Percentiles rank a stretch among this genome's conserved stretches.
phyloP scores from a whole-genome alignment of 805 yeast genomes.

The Komagataella mondaviorum region DNA sequence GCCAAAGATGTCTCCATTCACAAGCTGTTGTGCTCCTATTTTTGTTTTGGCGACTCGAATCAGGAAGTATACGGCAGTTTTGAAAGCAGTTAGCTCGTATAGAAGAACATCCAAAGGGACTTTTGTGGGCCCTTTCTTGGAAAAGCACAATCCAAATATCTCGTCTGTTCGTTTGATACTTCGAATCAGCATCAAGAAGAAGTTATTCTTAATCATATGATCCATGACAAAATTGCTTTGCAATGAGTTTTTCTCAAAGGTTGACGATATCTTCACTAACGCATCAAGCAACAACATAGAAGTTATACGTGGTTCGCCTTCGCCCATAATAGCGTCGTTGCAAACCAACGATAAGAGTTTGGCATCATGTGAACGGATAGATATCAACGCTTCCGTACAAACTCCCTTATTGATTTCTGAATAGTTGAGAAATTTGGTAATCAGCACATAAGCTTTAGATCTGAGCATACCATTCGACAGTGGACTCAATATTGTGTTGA shows the following conservation, averaged over 20 bases:
- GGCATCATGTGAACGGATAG: slow-evolving; percentile 44
- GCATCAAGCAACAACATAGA: slow-evolving; percentile 62
- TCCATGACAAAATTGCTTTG: slow-evolving; percentile 45
- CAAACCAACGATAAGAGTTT: slow-evolving; percentile 52
- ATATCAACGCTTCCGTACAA: slow-evolving; percentile 33
- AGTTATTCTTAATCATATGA: slow-evolving; percentile 48
- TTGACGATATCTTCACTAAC: slow-evolving; percentile 20
- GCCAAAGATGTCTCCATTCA: slow-evolving; percentile 63
- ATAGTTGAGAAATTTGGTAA: slow-evolving; percentile 49
- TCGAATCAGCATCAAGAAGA: slow-evolving; percentile 49
- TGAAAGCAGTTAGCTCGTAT: slow-evolving; percentile 68
- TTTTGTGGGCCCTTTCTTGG: slow-evolving; percentile 5
- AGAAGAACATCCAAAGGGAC: slow-evolving; percentile 39
- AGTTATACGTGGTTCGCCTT: slow-evolving; percentile 62
- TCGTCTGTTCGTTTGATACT: slow-evolving; percentile 62
- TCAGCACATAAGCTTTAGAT: slow-evolving; percentile 66
- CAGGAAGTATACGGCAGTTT: slow-evolving; percentile 54
- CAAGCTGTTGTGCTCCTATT: slow-evolving; percentile 61
- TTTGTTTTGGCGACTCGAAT: slow-evolving; percentile 66
- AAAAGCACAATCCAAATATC: slow-evolving; percentile 25
- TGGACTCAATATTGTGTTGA: slow-evolving; percentile 62
- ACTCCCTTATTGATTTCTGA: slow-evolving; percentile 26
- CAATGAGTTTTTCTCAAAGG: slow-evolving; percentile 40
- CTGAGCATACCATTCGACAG: slow-evolving; percentile 54
- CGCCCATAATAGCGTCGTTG: slow-evolving; percentile 70